Base-by-base conservation (phyloP, 169 alveolate genomes). In the Plasmodium knowlesi region DNA sequence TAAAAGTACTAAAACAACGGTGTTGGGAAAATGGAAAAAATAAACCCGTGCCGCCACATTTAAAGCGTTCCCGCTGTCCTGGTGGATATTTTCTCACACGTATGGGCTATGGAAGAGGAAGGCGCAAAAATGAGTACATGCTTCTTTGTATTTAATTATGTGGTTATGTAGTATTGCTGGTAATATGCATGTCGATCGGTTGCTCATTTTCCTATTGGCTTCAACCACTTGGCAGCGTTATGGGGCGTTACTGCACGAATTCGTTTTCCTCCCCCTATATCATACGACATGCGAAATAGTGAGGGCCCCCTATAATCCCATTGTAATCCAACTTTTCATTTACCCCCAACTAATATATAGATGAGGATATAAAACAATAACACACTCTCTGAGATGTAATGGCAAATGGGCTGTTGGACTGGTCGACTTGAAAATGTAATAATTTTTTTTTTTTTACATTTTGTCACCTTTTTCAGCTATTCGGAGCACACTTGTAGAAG, bases 261-360 rank as follows among this genome's bases (percentile, higher is more conserved):
- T 83, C 0, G 72, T 32, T 83, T 83, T 34, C 25, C 92, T 83
- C 92, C 92, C 92, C 92, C 92, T 83, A 41, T 16, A 19, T n/a
- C 92, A 70, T 70, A 70, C 22, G 83, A 34, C 92, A 10, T 34
- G 53, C 53, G 53, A 25, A 43, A 32, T 32, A 5, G 54, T 32
- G 39, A 79, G 22, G 22, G 54, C 54, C 12, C 54, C 46, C 14
- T n/a, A n/a, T n/a, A n/a, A n/a, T n/a, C n/a, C n/a, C n/a, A n/a
- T n/a, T n/a, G n/a, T n/a, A n/a, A n/a, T n/a, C n/a, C n/a, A n/a
- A n/a, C n/a, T n/a, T 46, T 46, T 10, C 5, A 46, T 46, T 46
- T 41, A 1, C 16, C n/a, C 57, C 53, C 53, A n/a, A n/a, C n/a
- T n/a, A n/a, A n/a, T n/a, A n/a, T n/a, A n/a, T n/a, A n/a, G n/a